Evolutionary conservation across 179 eudicot genomes (phyloP).

Genomic region (Actinidia chinensis): DNA sequence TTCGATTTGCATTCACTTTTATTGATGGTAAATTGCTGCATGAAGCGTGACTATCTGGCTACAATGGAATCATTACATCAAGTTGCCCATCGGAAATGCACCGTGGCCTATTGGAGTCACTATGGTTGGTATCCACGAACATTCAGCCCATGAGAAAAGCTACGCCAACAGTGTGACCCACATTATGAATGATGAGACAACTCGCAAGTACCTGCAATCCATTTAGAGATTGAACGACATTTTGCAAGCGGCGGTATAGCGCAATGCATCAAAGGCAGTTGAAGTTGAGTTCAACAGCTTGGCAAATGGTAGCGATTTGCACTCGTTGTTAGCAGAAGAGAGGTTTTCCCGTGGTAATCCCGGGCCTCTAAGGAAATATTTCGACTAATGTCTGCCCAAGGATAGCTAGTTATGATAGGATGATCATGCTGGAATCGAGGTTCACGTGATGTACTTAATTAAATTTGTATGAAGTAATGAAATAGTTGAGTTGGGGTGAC

Average conservation of each 20-base stretch:
- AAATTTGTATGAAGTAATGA: too few relatives aligned
- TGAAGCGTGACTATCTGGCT: constrained; percentile 84
- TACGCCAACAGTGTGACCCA: constrained; percentile 99
- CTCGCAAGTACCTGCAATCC: constrained; percentile 93
- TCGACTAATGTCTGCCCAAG: constrained; percentile 65
- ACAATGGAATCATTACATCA: constrained; percentile 97
- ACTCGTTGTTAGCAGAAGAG: constrained; percentile 78
- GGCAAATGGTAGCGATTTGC: constrained; percentile 96
- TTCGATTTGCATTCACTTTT: constrained; percentile 63
- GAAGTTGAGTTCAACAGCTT: constrained; percentile 96
- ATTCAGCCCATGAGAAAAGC: constrained; percentile 98
- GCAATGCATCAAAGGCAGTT: constrained; percentile 91
- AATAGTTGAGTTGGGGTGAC: too few relatives aligned
- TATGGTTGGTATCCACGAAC: constrained; percentile 99
- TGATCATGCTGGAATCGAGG: too few relatives aligned
- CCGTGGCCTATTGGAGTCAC: constrained; percentile 99
- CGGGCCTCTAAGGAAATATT: constrained; percentile 58
- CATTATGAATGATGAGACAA: constrained; percentile 96
- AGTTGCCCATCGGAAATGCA: constrained; percentile 93
- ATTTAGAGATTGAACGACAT: constrained; percentile 87
- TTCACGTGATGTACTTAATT: too few relatives aligned
- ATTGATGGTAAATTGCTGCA: constrained; percentile 72
- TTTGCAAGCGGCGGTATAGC: constrained; percentile 86
- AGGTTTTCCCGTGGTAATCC: constrained; percentile 38
- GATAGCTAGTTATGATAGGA: constrained; percentile 36